These are phyloP conservation scores for Claviceps arundinis DNA, from an alignment of 2,329 filamentous ascomycete genomes.

Conservation along the genomic window DNA sequence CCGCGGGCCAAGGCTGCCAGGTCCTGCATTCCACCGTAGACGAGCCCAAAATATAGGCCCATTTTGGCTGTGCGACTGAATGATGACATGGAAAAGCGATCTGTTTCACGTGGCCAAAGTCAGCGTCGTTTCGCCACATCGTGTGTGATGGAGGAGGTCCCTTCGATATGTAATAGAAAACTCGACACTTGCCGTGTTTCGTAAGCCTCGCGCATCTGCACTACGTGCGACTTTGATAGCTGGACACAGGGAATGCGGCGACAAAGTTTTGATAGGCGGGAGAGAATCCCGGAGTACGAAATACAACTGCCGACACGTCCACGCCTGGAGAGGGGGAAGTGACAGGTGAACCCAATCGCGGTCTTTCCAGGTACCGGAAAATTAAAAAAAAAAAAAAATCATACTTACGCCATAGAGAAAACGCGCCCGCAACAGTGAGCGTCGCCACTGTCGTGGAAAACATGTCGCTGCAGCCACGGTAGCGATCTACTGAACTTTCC, in stretches of 20 bases:
- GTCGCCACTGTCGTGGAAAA: conserved; percentile 72
- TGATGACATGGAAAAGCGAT: conserved; percentile 66
- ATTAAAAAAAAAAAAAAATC: conserved; percentile 4
- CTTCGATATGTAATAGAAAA: conserved; percentile 11
- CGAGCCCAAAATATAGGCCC: conserved; percentile 65
- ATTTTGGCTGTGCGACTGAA: conserved; percentile 66
- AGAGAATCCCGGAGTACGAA: too few species aligned
- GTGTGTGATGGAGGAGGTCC: neutral
- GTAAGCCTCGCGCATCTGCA: too few species aligned
- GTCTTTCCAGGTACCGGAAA: neutral
- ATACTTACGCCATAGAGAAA: conserved; percentile 70
- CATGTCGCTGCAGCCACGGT: conserved; percentile 57
- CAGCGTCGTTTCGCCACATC: conserved; percentile 15
- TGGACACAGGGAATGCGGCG: neutral
- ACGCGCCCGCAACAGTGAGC: conserved; percentile 70
- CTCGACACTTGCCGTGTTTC: conserved; percentile 3
- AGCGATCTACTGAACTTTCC: conserved; percentile 63
- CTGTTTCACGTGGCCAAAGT: conserved; percentile 30
- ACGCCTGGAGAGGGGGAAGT: neutral
- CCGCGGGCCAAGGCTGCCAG: conserved; percentile 54
- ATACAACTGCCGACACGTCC: neutral
- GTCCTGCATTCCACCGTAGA: conserved; percentile 75
- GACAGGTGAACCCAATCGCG: neutral
- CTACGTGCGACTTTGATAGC: too few species aligned
- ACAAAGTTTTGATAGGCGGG: too few species aligned